Base-by-base conservation (phyloP, 2,329 filamentous ascomycete species). In the Clonostachys rhizophaga region DNA sequence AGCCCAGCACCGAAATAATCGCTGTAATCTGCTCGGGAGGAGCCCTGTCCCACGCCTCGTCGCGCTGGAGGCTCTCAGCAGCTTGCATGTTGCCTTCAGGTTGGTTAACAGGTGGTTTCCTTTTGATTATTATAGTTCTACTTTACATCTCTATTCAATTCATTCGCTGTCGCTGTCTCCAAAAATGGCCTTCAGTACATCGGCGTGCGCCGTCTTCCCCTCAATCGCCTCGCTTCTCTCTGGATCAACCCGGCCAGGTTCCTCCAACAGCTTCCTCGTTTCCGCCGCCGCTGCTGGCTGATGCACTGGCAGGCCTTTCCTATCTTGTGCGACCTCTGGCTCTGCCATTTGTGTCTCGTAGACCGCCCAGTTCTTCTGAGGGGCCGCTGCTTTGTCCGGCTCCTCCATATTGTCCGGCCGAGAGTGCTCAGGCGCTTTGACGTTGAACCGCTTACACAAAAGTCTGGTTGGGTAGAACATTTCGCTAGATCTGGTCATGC, bases 371-470 rank as follows among this genome's bases (percentile, higher is more conserved):
- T 7, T 36, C 11, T 11, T 37, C 24, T 18, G 24, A 11, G 30
- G 24, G 14, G 48, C 55, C 36, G 51, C 43, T 4, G 16, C 44
- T 6, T 45, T 49, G 13, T 50, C 48, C 40, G 40, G 40, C 40
- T 42, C 40, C 20, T 42, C 40, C n/a, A 20, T 14, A 9, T 84
- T 30, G 37, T 50, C 77, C 34, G 74, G 67, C 56, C 80, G 77
- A 34, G 86, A 82, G 62, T 90, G 79, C 10, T 78, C 75, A 0
- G 91, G 90, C 9, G 87, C 81, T 50, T 78, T 83, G n/a, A 97
- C 86, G 55, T 91, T 91, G 68, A 99, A 96, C 9, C 94, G 79
- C 64, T 97, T 99, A 69, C 92, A 97, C n/a, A 97, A 68, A 39
- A 99, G 68, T 47, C 91, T 76, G 2, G 86, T 85, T 1, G 94